Evolutionary conservation across 495 filamentous ascomycete species (phyloP), one percentile per base, ranked within the genome.

Genomic region (Talaromyces trachyspermus): DNA sequence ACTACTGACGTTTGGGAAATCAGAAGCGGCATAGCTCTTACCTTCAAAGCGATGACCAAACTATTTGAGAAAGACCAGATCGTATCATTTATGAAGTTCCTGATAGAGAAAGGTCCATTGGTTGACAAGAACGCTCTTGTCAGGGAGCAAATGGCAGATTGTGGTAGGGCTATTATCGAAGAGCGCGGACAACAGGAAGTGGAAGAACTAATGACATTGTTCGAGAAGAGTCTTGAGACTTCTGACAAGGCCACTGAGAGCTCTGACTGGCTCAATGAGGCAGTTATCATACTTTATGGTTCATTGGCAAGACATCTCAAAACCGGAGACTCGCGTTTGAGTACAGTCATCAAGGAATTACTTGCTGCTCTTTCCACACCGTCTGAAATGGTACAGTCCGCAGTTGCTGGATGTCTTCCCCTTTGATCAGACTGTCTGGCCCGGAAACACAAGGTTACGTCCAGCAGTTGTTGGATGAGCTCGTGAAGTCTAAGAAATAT

Each of bases 351-450:
- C 24, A 80, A 88, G 49, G 79, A 88, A 47, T 71, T 98, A 14
- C 76, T 97, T 26, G 79, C 77, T 18, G 94, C 94, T 5, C 73
- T 98, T 22, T 87, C 84, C 56, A 97, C 91, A 7, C 92, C 92
- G n/a, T 96, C 91, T 3, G 92, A 98, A 60, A 85, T 85, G 7
- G 92, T 98, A 3, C 92, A 98, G 61, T 95, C 92, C 56, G 92
- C 92, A 18, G 88, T 96, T 11, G 88, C 92, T 5, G 86, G 88
- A 50, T 98, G 92, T 58, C 71, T 98, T 12, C 92, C 94, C 89
- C 92, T 0, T 72, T 98, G 4, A 81, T 97, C 40, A 82, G 83
- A 40, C 80, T 87, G 2, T 89, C 83, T 43, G 77, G 76, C n/a
- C 76, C 86, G 27, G 82, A 88, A 52, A 78, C 82, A 1, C 73